phyloP scores from a whole-genome alignment of 1,284 basidiomycete genomes.

The Ustilago curta region DNA sequence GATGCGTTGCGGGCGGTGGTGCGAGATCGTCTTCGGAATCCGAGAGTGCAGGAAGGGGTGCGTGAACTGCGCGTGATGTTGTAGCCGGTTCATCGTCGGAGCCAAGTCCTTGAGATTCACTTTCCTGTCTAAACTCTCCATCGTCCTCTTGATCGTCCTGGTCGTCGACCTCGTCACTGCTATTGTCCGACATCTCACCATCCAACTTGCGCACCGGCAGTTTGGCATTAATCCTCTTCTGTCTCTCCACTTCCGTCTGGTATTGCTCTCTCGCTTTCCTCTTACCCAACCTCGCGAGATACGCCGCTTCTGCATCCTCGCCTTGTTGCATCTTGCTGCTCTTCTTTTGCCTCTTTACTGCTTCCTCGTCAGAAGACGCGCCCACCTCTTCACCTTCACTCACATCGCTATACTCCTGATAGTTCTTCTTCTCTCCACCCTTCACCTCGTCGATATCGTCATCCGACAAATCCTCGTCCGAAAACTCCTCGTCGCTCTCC shows the following conservation, averaged over 20 bases:
- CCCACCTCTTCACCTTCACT: slow-evolving; percentile 47
- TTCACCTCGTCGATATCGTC: slow-evolving; percentile 12
- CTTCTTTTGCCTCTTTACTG: slow-evolving; percentile 8
- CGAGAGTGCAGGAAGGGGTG: slow-evolving; percentile 17
- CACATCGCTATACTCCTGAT: slow-evolving; percentile 46
- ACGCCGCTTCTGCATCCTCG: slow-evolving; percentile 55
- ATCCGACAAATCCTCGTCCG: slow-evolving; percentile 17
- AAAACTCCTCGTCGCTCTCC: slow-evolving; percentile 18
- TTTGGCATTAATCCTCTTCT: slow-evolving; percentile 40
- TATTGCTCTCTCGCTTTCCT: slow-evolving; percentile 40
- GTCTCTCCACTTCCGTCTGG: slow-evolving; percentile 28
- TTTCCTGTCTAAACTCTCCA: slow-evolving; percentile 18
- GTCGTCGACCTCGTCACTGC: slow-evolving; percentile 26
- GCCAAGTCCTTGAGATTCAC: slow-evolving; percentile 25
- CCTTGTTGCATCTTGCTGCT: slow-evolving; percentile 21
- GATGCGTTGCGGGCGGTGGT: neutral
- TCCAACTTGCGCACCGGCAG: slow-evolving; percentile 39
- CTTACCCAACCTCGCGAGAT: slow-evolving; percentile 47
- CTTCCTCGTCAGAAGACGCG: slow-evolving; percentile 21
- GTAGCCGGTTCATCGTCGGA: slow-evolving; percentile 18
- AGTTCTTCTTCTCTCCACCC: slow-evolving; percentile 36
- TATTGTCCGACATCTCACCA: slow-evolving; percentile 9
- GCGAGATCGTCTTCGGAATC: slow-evolving; percentile 19
- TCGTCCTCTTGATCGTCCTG: slow-evolving; percentile 11
- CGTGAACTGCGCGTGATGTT: slow-evolving; percentile 54